These are phyloP conservation scores for Lachancea dasiensis DNA, from an alignment of 805 yeast genomes.

Conservation along the genomic window DNA sequence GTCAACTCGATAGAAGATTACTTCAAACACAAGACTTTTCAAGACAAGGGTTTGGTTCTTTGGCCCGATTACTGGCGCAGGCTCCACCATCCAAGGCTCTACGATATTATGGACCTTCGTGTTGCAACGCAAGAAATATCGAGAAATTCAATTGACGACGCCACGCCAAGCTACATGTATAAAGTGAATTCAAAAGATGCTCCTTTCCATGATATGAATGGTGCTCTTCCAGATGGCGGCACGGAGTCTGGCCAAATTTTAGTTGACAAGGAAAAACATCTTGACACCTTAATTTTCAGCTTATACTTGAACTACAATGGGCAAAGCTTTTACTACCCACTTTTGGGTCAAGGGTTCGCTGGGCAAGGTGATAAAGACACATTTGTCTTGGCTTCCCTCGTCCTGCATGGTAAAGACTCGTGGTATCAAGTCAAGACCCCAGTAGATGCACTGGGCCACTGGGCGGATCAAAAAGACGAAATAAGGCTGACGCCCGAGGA, in stretches of 20 bases:
- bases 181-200: constrained; percentile 25
- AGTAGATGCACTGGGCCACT: constrained; percentile 36
- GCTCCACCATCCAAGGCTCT: constrained; percentile 68
- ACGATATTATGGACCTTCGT: constrained; percentile 56
- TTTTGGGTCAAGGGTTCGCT: constrained; percentile 67
- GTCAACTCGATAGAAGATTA: constrained; percentile 55
- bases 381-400: constrained; percentile 59
- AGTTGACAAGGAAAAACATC: constrained; percentile 54
- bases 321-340: constrained; percentile 59
- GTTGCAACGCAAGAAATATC: constrained; percentile 37
- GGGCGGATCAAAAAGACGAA: constrained; percentile 22
- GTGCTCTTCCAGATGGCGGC: constrained; percentile 62
- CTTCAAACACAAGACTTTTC: constrained; percentile 53
- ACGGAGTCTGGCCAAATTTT: constrained; percentile 69
- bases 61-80: constrained; percentile 94
- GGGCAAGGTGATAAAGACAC: constrained; percentile 82
- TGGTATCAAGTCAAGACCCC: constrained; percentile 44
- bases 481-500: constrained; percentile 16
- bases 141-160: constrained; percentile 33
- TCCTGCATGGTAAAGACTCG: constrained; percentile 27
- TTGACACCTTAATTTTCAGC: constrained; percentile 51
- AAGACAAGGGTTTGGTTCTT: constrained; percentile 43
- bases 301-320: constrained; percentile 65
- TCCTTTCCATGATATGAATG: constrained; percentile 53
- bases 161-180: constrained; percentile 28